These are phyloP conservation scores for Aristolochia fimbriata DNA, from an alignment of 164 flowering plant species.

Conservation along the genomic window DNA sequence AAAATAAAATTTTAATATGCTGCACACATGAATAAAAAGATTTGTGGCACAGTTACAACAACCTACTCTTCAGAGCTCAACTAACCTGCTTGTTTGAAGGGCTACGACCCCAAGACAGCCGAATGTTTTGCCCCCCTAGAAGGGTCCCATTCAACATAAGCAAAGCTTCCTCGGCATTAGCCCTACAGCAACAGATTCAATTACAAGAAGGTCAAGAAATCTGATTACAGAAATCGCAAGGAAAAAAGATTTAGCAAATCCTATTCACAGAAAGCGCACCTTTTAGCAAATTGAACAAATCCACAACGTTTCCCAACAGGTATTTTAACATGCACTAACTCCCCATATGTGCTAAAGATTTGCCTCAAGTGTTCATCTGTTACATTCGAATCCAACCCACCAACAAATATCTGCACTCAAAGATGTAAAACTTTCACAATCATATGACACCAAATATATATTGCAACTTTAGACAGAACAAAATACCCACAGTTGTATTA, in stretches of 20 bases:
- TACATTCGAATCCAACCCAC: conserved; percentile 64
- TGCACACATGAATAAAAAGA: not conserved
- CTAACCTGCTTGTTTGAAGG: conserved; percentile 68
- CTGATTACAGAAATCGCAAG: no score
- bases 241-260: no score
- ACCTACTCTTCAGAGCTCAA: not conserved
- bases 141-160: conserved; percentile 48
- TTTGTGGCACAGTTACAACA: not conserved
- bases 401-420: conserved; percentile 73
- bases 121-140: conserved; percentile 56
- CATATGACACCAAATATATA: not conserved
- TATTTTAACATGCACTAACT: conserved; percentile 72
- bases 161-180: conserved; percentile 79
- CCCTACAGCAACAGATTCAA: conserved; percentile 20
- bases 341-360: conserved; percentile 62
- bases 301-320: conserved; percentile 89
- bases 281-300: conserved; percentile 79
- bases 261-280: conserved; percentile 26
- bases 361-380: conserved; percentile 65
- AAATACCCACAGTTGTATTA: conserved; percentile 78
- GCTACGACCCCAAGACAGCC: conserved; percentile 88
- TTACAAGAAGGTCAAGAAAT: not conserved
- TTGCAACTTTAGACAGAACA: conserved; percentile 5
- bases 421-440: conserved; percentile 4
- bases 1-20: not conserved